Evolutionary conservation across 257 asterid genomes (phyloP), one percentile per base, ranked within the genome.

Genomic region (Avicennia marina): DNA sequence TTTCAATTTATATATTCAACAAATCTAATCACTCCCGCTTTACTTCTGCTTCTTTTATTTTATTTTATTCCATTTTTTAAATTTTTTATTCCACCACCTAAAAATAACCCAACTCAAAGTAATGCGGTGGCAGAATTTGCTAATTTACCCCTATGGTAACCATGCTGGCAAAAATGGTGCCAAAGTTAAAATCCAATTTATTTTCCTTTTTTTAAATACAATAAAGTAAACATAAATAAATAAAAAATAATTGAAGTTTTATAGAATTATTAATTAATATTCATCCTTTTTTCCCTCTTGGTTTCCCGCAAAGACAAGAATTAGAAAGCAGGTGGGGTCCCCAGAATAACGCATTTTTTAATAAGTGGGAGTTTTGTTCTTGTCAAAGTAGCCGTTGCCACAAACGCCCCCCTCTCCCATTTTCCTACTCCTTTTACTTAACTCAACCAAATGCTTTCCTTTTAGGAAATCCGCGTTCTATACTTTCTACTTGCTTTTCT

Each of bases 381-480:
- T 27, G 67, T 79, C 94, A 80, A 78, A 78, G 72, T 75, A 83
- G 82, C 95, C 95, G 95, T 86, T 86, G 57, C 81, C 68, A 78
- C 70, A 20, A 67, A 62, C 66, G 58, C 59, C 12, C 3, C 42
- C 26, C 52, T 2, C 9, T 10, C 50, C 60, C 26, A 8, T 32
- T 29, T 42, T 20, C 6, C 32, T 7, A 20, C 58, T 59, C 45
- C 70, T 34, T 18, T 26, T 53, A 33, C 53, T 18, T 33, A 1
- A n/a, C n/a, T n/a, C n/a, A n/a, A n/a, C n/a, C n/a, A n/a, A n/a
- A n/a, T n/a, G n/a, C n/a, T n/a, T n/a, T n/a, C n/a, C n/a, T n/a
- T n/a, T n/a, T n/a, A 70, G 56, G 62, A 72, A 70, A n/a, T 60
- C 75, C 72, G 64, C 69, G 60, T n/a, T n/a, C n/a, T n/a, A n/a